Evolutionary conservation across 305 asterid genomes (phyloP), one percentile per base, ranked within the genome.

Genomic region (Fraxinus platypoda): DNA sequence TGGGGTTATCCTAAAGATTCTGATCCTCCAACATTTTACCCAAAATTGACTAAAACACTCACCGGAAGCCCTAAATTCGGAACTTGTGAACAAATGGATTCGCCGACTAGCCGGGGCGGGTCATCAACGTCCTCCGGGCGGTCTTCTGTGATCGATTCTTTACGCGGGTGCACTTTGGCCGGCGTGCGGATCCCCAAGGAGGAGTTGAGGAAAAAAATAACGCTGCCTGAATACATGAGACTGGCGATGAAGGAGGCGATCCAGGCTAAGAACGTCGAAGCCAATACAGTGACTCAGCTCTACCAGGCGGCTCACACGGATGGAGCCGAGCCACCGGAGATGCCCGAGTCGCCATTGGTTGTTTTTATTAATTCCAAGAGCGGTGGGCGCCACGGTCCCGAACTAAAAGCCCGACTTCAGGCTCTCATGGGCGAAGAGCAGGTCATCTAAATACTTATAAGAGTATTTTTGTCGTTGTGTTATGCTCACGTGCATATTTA

Each of bases 371-470:
- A 95, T 88, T 87, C 97, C 2, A 91, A 79, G 85, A 95, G 98
- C 70, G 98, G 98, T 4, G 98, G 98, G 0, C 91, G 98, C 17
- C 98, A 95, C 85, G 98, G 98, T 4, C 94, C 94, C 21, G 92
- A 91, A 80, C 94, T 94, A 76, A 93, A 85, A 87, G 94, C 91
- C 70, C 91, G 98, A 15, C 84, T 95, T 30, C 90, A 92, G 88
- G 90, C 77, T 34, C 94, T 95, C 87, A 95, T 94, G 97, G 97
- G 92, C 34, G 95, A 91, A 85, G 98, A 95, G 87, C 98, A 95
- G 98, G 93, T 88, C 74, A 19, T 6, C 15, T 64, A 21, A 8
- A 23, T 23, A 62, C 31, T 2, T 0, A 23, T 62, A 8, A 3
- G 30, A 2, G 15, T 21, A 59, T 21, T 62, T 62, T 21, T 66